Conservation (phyloP, 768 basidiomycete species). For the Tulasnella sp. region DNA sequence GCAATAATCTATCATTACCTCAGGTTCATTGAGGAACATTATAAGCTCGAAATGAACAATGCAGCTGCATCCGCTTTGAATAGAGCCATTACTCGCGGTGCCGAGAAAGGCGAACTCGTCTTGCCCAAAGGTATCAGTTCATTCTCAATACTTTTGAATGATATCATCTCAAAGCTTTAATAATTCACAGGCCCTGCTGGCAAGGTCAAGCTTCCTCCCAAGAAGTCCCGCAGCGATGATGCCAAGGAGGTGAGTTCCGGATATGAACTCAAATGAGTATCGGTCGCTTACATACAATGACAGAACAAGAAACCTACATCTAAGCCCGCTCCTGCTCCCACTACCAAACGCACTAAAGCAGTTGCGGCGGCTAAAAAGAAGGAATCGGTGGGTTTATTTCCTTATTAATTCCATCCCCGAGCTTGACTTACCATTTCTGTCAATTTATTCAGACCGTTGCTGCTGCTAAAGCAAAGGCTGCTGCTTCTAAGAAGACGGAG, state of each 20-base stretch:
- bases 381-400: constrained; percentile 18
- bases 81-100: constrained; percentile 16
- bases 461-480: constrained; percentile 3
- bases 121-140: constrained; percentile 13
- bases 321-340: constrained; percentile 10
- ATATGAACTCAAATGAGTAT: background rate
- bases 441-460: background rate
- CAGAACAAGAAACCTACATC: constrained; percentile 16
- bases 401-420: constrained; percentile 22
- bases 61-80: constrained; percentile 8
- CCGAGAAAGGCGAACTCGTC: constrained; percentile 15
- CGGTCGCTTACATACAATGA: background rate
- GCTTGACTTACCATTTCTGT: constrained; percentile 21
- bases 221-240: constrained; percentile 14
- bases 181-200: constrained; percentile 13
- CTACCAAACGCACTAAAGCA: constrained; percentile 4
- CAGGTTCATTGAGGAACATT: constrained; percentile 16
- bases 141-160: background rate
- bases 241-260: constrained; percentile 5
- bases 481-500: constrained; percentile 12
- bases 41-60: constrained; percentile 15
- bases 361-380: constrained; percentile 13
- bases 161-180: background rate
- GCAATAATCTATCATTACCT: background rate
- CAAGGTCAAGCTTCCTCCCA: constrained; percentile 18